Evolutionary conservation across 2,329 filamentous ascomycete species (phyloP).

Genomic region (Phyllosticta citriasiana): DNA sequence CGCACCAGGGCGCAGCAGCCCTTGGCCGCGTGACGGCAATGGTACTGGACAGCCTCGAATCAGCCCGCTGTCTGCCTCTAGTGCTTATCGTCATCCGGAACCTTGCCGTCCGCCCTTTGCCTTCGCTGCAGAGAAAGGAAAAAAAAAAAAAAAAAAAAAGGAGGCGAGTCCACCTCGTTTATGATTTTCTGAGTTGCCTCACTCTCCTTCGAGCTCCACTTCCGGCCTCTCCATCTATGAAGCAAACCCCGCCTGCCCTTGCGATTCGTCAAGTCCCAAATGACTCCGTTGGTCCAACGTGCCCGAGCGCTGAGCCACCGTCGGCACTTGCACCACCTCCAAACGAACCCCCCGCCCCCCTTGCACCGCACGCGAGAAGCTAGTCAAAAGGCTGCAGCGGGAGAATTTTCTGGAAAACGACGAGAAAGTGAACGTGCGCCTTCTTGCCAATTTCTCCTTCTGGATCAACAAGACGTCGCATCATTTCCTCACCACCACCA

Average conservation of each 20-base stretch:
- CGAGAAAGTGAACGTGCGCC: constrained; percentile 1
- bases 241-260: no score
- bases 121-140: neutral
- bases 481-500: neutral
- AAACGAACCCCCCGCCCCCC: no score
- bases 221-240: no score
- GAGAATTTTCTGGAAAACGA: constrained; percentile 11
- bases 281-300: neutral
- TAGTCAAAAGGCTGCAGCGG: neutral
- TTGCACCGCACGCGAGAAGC: neutral
- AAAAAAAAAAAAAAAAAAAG: no score
- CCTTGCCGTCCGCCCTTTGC: neutral
- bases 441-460: neutral
- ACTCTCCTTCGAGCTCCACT: no score
- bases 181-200: no score
- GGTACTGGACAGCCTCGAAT: neutral
- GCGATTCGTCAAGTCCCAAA: no score
- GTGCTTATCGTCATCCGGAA: neutral
- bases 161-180: no score
- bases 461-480: neutral
- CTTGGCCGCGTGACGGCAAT: neutral
- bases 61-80: neutral
- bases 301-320: neutral
- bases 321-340: neutral
- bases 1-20: no score